Evolutionary conservation across 176 grass and related monocot species (phyloP), one percentile per base, ranked within the genome.

Genomic region (Paspalum notatum): DNA sequence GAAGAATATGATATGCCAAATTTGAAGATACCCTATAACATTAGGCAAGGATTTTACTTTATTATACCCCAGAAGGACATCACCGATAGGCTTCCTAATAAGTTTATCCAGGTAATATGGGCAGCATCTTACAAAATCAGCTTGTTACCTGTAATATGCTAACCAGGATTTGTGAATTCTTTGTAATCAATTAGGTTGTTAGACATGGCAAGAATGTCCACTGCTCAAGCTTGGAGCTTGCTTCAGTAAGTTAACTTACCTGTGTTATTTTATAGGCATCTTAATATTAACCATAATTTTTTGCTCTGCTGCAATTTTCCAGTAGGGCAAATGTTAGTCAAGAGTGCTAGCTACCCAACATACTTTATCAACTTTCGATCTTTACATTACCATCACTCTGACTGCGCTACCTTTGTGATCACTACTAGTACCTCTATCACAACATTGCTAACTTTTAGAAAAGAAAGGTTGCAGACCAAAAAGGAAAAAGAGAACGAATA

Each of bases 161-260:
- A 74, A 84, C 40, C 59, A 77, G 10, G 60, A 83, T 68, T 76
- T 77, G 53, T 66, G 10, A 80, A 41, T 77, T 47, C 53, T 72
- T 39, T 47, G 80, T 66, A 52, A 80, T 83, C 62, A 51, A 73
- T 89, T 80, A 98, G 95, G 88, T 98, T 72, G 89, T 94, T 85
- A 98, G 82, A 80, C 92, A 98, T 85, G 95, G 95, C 78, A 98
- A 94, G 75, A 98, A 93, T 84, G 54, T 94, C 27, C 95, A 93
- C 67, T 98, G 95, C 87, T 94, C 95, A 82, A 98, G 88, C 74
- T 93, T 98, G 80, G 95, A 98, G 88, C 95, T 94, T 79, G 88
- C 87, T 85, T 98, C 90, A 47, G 95, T 94, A 91, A 98, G 83
- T 91, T 79, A 62, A 77, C 22, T 62, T 90, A 15, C 8, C 26